Conservation (phyloP, 2,329 filamentous ascomycete species). For the Cryphonectria radicalis region DNA sequence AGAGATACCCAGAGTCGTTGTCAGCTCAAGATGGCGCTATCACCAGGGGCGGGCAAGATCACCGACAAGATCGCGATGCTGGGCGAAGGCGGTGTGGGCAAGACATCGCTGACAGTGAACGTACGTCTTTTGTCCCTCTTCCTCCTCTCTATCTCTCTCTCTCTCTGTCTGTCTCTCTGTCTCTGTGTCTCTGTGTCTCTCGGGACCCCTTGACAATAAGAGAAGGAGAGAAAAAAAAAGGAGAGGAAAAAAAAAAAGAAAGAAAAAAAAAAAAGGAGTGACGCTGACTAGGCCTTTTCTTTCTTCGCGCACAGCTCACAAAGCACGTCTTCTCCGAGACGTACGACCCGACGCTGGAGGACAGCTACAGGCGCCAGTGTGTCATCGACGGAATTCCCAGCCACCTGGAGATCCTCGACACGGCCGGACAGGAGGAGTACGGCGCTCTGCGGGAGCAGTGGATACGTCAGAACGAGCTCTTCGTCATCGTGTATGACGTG, state of each 20-base stretch:
- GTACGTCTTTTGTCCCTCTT: slow-evolving; percentile 10
- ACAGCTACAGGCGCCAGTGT: slow-evolving; percentile 28
- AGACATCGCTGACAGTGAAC: slow-evolving; percentile 28
- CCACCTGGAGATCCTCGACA: slow-evolving; percentile 29
- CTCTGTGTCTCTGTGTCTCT: background rate
- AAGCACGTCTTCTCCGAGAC: slow-evolving; percentile 28
- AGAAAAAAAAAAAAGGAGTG: background rate
- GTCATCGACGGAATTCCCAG: slow-evolving; percentile 26
- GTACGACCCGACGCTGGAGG: slow-evolving; percentile 30
- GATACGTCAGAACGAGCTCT: slow-evolving; percentile 30
- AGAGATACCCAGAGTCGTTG: background rate
- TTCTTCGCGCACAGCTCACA: slow-evolving; percentile 19
- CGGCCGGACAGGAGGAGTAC: slow-evolving; percentile 29
- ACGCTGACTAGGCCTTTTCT: background rate
- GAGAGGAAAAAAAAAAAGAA: too few species aligned
- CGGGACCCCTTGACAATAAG: too few species aligned
- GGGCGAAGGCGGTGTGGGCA: slow-evolving; percentile 29
- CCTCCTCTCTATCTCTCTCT: background rate
- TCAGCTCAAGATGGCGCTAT: slow-evolving; percentile 13
- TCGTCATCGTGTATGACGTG: slow-evolving; percentile 28
- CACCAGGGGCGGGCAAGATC: slow-evolving; percentile 23
- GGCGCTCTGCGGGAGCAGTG: slow-evolving; percentile 28
- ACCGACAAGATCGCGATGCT: slow-evolving; percentile 29
- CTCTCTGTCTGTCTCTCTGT: background rate
- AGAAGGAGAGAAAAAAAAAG: background rate